Conservation (phyloP, 495 filamentous ascomycete species). For the Aspergillus hancockii region DNA sequence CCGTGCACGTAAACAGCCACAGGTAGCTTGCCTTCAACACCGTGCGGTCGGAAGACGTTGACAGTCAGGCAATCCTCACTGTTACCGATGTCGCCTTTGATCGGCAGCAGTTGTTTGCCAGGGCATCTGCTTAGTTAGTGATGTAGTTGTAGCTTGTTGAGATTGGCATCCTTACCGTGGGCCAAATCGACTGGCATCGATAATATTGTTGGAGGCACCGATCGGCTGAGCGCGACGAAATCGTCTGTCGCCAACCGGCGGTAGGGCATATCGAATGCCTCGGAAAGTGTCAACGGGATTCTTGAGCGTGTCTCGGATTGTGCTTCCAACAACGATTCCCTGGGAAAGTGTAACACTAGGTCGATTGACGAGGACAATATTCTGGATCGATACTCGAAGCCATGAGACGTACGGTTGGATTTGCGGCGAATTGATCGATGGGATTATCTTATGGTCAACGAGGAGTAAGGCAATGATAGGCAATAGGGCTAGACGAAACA, state of each 20-base stretch:
- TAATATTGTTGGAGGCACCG: slow-evolving; percentile 30
- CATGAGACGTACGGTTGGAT: background rate
- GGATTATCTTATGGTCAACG: background rate
- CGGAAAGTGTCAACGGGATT: slow-evolving; percentile 56
- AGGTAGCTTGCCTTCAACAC: slow-evolving; percentile 45
- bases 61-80: slow-evolving; percentile 57
- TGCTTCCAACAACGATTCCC: slow-evolving; percentile 55
- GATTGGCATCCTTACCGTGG: slow-evolving; percentile 23
- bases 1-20: slow-evolving; percentile 56
- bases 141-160: slow-evolving; percentile 20
- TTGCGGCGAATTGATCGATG: background rate
- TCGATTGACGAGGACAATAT: slow-evolving; percentile 5
- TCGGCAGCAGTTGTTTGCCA: slow-evolving; percentile 16
- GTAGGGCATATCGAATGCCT: slow-evolving; percentile 62
- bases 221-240: slow-evolving; percentile 50
- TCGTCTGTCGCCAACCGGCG: slow-evolving; percentile 55
- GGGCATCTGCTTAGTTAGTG: slow-evolving; percentile 10
- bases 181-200: slow-evolving; percentile 46
- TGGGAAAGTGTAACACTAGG: slow-evolving; percentile 50
- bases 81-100: slow-evolving; percentile 28
- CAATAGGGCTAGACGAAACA: slow-evolving; percentile 6
- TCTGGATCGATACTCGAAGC: slow-evolving; percentile 1
- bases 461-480: slow-evolving; percentile 5
- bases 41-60: slow-evolving; percentile 52
- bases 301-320: slow-evolving; percentile 39